A percentile compares a stretch with the other conserved stretches of the same genome.
Conservation (phyloP, 331 rosid genomes). For the Quercus phellos region DNA sequence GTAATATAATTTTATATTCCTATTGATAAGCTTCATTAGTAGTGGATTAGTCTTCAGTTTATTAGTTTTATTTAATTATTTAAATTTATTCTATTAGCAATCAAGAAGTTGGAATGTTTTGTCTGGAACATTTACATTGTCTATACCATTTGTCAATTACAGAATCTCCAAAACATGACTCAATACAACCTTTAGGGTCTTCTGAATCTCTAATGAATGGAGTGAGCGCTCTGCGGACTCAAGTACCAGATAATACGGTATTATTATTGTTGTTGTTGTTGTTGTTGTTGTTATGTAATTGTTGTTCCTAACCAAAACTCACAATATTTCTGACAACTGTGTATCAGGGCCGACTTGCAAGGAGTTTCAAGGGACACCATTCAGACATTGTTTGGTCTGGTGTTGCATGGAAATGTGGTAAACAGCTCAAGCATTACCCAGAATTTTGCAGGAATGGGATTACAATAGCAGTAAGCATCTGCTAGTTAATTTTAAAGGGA, state of each 20-base stretch:
- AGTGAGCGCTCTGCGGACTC: constrained; percentile 30
- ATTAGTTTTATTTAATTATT: neutral
- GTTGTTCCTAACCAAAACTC: constrained; percentile 12
- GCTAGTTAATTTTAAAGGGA: constrained; percentile 6
- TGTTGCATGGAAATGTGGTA: constrained; percentile 84
- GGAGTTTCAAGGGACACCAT: constrained; percentile 49
- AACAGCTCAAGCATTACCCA: constrained; percentile 90
- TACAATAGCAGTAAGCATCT: constrained; percentile 65
- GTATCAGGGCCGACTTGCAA: constrained; percentile 50
- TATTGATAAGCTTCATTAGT: neutral
- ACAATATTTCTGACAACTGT: constrained; percentile 14
- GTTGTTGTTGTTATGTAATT: neutral
- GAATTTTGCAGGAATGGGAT: constrained; percentile 81
- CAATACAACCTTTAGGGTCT: constrained; percentile 36
- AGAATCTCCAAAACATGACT: constrained; percentile 46
- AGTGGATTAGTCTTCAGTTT: neutral
- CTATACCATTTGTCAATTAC: constrained; percentile 17
- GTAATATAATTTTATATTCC: neutral
- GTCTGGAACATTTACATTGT: neutral
- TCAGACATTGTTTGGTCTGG: constrained; percentile 96
- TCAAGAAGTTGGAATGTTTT: neutral
- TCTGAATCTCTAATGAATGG: constrained; percentile 30
- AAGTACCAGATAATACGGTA: constrained; percentile 47
- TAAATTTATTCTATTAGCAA: neutral
- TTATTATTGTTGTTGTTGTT: neutral